A percentile compares a stretch with the other conserved stretches of the same genome.
Conservation (phyloP, 805 yeast genomes). For the Helenozyma baotianmanensis region DNA sequence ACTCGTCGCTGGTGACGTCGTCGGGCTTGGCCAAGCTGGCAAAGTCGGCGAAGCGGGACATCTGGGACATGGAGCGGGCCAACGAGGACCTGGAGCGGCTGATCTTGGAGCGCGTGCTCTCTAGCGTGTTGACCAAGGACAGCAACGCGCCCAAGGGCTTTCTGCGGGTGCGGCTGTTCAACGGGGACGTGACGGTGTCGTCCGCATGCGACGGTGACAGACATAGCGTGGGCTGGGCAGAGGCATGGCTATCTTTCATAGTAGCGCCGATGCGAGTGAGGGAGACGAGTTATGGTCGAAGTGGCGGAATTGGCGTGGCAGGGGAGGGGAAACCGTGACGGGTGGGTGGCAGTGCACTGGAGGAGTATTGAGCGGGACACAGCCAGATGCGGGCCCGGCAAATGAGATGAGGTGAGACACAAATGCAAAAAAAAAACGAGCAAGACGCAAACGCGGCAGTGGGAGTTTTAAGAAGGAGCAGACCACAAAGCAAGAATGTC, state of each 20-base stretch:
- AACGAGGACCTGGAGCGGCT: conserved; percentile 10
- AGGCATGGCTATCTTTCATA: background rate
- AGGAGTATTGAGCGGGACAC: no score
- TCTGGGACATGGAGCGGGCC: conserved; percentile 9
- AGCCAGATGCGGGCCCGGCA: no score
- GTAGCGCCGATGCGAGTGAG: no score
- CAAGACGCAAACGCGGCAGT: conserved; percentile 1
- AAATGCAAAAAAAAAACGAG: conserved; percentile 1
- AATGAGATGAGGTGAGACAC: conserved; percentile 1
- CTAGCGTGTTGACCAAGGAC: conserved; percentile 15
- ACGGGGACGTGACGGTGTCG: conserved; percentile 1
- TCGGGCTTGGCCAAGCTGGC: conserved; percentile 9
- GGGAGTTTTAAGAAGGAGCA: no score
- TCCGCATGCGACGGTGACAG: no score
- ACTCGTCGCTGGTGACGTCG: conserved; percentile 12
- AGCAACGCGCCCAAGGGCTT: conserved; percentile 13
- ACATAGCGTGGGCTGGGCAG: background rate
- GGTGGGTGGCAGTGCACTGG: no score
- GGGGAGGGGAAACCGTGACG: no score
- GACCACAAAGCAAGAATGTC: no score
- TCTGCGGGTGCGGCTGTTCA: conserved; percentile 1
- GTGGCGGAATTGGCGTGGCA: no score
- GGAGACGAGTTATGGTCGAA: no score
- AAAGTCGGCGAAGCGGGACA: conserved; percentile 5
- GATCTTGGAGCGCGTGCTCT: conserved; percentile 11